Evolutionary conservation across 1,284 basidiomycete genomes (phyloP).

Genomic region (Dichomitus squalens): DNA sequence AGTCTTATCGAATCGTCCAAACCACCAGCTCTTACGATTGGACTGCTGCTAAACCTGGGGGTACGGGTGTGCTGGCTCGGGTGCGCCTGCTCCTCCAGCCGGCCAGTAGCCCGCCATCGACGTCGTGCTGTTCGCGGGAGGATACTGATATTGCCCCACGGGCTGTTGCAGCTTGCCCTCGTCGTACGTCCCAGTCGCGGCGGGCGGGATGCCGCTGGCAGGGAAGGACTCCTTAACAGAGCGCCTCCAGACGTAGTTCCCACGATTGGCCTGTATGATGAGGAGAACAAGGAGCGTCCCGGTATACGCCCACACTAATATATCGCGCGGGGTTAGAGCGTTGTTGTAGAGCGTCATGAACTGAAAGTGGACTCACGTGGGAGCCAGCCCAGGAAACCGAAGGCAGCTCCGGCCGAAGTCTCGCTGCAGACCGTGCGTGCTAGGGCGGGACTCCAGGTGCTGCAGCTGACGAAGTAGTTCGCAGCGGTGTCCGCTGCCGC

Average conservation of each 20-base stretch:
- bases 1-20: too few relatives aligned
- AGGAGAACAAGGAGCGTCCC: slow-evolving; percentile 16
- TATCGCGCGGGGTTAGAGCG: neutral
- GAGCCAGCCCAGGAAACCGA: slow-evolving; percentile 22
- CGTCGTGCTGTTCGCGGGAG: slow-evolving; percentile 4
- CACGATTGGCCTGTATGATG: slow-evolving; percentile 22
- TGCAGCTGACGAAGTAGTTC: slow-evolving; percentile 17
- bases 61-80: neutral
- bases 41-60: too few relatives aligned
- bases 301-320: slow-evolving; percentile 20
- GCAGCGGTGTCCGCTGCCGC: slow-evolving; percentile 15
- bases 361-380: slow-evolving; percentile 7
- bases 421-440: slow-evolving; percentile 17
- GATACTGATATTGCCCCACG: slow-evolving; percentile 16
- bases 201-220: slow-evolving; percentile 5
- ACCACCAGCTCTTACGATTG: too few relatives aligned
- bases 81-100: neutral
- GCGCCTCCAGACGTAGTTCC: slow-evolving; percentile 19
- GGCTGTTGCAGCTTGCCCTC: slow-evolving; percentile 14
- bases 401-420: slow-evolving; percentile 18
- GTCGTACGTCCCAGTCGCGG: neutral
- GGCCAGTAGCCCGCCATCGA: slow-evolving; percentile 9
- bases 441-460: slow-evolving; percentile 4
- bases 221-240: slow-evolving; percentile 19
- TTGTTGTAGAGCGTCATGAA: neutral